These are phyloP conservation scores for Lasiosphaeris hirsuta DNA, from an alignment of 495 filamentous ascomycete species.

Conservation along the genomic window DNA sequence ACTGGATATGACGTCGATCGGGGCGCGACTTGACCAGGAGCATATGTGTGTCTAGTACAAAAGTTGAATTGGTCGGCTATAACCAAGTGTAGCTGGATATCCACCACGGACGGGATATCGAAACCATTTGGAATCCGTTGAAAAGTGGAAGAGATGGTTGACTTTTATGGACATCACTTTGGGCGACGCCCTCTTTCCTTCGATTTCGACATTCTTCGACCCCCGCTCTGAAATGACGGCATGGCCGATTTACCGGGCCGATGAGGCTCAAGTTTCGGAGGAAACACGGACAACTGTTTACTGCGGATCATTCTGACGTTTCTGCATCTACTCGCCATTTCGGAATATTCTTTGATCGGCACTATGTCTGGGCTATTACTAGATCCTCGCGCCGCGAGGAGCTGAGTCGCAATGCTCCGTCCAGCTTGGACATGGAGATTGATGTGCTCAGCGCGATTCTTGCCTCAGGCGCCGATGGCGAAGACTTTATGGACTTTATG, in stretches of 20 bases:
- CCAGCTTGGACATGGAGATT: no score
- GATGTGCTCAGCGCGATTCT: no score
- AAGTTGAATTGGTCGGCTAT: conserved; percentile 28
- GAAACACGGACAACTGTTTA: background rate
- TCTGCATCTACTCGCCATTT: conserved; percentile 19
- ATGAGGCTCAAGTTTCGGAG: background rate
- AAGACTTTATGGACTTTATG: no score
- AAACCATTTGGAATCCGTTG: conserved; percentile 27
- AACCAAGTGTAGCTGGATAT: conserved; percentile 27
- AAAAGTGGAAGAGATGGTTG: conserved; percentile 12
- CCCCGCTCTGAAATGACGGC: conserved; percentile 16
- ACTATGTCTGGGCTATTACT: background rate
- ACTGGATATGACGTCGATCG: conserved; percentile 36
- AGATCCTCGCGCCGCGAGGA: no score
- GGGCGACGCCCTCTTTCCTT: conserved; percentile 1
- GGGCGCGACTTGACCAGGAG: conserved; percentile 23
- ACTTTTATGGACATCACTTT: conserved; percentile 19
- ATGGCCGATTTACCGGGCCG: conserved; percentile 1
- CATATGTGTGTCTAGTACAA: conserved; percentile 27
- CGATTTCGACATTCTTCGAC: conserved; percentile 17
- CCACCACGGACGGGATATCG: conserved; percentile 29
- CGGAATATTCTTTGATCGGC: conserved; percentile 8
- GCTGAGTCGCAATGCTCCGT: no score
- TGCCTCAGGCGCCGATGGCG: no score
- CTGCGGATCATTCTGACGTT: conserved; percentile 10